Conservation (phyloP, 108 stramenopile species). For the Aurantiochytrium sp. region DNA sequence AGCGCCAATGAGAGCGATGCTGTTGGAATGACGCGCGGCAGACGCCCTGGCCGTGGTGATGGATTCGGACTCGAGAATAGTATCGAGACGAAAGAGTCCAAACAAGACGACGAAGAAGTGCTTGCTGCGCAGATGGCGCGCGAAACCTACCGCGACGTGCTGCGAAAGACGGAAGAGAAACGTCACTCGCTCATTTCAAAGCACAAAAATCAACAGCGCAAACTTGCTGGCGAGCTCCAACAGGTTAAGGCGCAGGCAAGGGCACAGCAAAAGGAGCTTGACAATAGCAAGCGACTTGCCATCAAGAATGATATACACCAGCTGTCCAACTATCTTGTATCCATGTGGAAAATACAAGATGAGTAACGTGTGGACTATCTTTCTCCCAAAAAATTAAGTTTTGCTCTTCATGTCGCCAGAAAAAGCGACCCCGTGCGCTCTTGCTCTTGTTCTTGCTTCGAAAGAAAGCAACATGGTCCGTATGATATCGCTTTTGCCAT, state of each 20-base stretch:
- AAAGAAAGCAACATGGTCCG: too few species aligned
- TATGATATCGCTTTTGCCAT: too few species aligned
- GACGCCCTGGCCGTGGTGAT: neutral
- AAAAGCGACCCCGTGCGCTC: too few species aligned
- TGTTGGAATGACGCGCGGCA: neutral
- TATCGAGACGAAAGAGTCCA: neutral
- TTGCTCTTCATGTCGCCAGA: too few species aligned
- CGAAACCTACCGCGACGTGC: neutral
- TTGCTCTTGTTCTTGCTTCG: too few species aligned
- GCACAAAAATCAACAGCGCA: neutral
- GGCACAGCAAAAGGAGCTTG: neutral
- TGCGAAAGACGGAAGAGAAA: neutral
- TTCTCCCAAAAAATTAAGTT: too few species aligned
- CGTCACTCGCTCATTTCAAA: neutral
- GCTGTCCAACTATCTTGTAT: neutral
- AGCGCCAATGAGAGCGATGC: too few species aligned
- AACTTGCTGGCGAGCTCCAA: neutral
- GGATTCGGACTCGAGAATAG: neutral
- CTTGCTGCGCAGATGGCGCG: neutral
- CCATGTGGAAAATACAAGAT: constrained; percentile 15
- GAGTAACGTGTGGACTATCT: neutral
- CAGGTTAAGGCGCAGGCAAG: neutral
- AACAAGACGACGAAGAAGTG: neutral
- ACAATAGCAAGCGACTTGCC: neutral
- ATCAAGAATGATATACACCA: neutral